Base-by-base conservation (phyloP, 2,329 filamentous ascomycete genomes). In the Monilinia laxa region DNA sequence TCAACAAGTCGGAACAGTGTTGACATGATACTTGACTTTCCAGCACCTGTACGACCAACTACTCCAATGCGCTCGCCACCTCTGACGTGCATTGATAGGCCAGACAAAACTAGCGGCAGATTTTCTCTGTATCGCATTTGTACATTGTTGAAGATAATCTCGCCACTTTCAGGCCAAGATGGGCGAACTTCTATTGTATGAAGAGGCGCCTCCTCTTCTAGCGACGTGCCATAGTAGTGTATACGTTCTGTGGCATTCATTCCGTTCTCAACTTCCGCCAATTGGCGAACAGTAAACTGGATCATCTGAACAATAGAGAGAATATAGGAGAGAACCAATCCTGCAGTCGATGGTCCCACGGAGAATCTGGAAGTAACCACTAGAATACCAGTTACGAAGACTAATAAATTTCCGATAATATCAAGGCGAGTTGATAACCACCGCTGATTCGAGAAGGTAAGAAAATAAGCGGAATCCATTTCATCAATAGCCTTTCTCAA, bases 221-320 rank as follows among this genome's bases (percentile, higher is more conserved):
- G 85, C 72, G 91, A 79, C 0, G 87, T 92, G 65, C 92, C 93
- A 76, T 98, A 98, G 80, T 96, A 92, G 76, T 93, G 88, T 45
- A 98, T 83, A 60, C 95, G 89, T 79, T 98, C 94, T 0, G 96
- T 95, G 0, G 93, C 89, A 77, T 97, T 98, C 94, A 98, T 98
- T 75, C 93, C 92, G 79, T 97, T 98, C 78, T 98, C 94, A 11
- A 98, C 92, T 78, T 97, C 94, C 35, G 94, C 94, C 10, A 97
- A 83, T 78, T 98, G 94, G 23, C 95, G 87, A 23, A 98, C 92
- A 0, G 92, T 94, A 78, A 97, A 97, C 76, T 97, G 94, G 71
- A 98, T 89, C 90, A 97, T 93, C 77, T 96, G 92, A 23, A 96
- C 93, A 74, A 97, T 96, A 18, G 90, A 86, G 23, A 99, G 84